Evolutionary conservation across 2,329 filamentous ascomycete genomes (phyloP).

Genomic region (Alternaria gaisen): DNA sequence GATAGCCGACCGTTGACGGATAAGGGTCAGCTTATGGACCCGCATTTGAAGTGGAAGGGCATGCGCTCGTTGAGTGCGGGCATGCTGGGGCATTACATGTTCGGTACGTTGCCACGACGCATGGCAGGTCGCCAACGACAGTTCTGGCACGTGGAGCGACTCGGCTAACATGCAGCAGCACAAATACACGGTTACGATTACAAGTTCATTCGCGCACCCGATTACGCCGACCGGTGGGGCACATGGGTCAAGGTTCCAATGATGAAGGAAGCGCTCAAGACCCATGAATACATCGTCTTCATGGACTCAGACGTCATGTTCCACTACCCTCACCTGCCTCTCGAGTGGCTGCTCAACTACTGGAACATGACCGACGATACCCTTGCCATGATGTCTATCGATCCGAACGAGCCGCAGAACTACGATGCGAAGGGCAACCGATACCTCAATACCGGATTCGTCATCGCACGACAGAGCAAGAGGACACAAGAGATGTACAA

Average conservation of each 20-base stretch:
- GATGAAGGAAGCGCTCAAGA: slow-evolving; percentile 54
- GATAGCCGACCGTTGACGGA: slow-evolving; percentile 49
- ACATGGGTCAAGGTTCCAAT: slow-evolving; percentile 62
- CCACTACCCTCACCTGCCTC: slow-evolving; percentile 56
- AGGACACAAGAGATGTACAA: slow-evolving; percentile 51
- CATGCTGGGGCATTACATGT: slow-evolving; percentile 53
- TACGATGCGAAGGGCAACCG: slow-evolving; percentile 53
- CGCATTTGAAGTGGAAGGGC: slow-evolving; percentile 49
- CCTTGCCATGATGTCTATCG: slow-evolving; percentile 58
- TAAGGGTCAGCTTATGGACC: slow-evolving; percentile 48
- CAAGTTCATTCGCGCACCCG: slow-evolving; percentile 56
- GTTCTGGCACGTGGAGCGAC: not conserved
- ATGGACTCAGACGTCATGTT: slow-evolving; percentile 62
- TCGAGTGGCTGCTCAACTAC: slow-evolving; percentile 62
- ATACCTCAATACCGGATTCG: slow-evolving; percentile 57
- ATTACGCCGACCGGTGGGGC: slow-evolving; percentile 54
- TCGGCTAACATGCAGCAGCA: slow-evolving; percentile 39
- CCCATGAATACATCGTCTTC: slow-evolving; percentile 57
- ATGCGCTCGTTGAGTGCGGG: slow-evolving; percentile 49
- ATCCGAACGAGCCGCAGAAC: slow-evolving; percentile 55
- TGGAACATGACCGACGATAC: slow-evolving; percentile 59
- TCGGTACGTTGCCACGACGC: slow-evolving; percentile 30
- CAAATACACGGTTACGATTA: slow-evolving; percentile 62
- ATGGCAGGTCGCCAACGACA: not conserved
- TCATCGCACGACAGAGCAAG: slow-evolving; percentile 54